Percentiles rank a stretch among this genome's conserved stretches.
Evolutionary conservation across 2,329 filamentous ascomycete genomes (phyloP).

Genomic region (Fusarium torulosum): DNA sequence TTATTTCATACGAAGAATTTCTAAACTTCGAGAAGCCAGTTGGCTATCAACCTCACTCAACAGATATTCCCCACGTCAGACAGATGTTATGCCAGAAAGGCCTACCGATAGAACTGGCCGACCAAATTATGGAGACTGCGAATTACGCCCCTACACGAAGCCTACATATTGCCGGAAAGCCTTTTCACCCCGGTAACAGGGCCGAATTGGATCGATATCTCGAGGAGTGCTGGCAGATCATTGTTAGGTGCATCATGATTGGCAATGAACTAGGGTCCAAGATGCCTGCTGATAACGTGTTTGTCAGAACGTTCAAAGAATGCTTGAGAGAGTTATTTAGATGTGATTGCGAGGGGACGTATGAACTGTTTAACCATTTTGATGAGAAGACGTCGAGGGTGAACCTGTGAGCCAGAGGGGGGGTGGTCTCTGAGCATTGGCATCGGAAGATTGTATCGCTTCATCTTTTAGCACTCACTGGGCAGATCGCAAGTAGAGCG

Average conservation of each 20-base stretch:
- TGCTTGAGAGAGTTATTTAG: background rate
- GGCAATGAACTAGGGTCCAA: background rate
- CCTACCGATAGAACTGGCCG: conserved; percentile 5
- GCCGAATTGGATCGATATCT: conserved; percentile 4
- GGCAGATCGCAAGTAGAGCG: too few relatives aligned
- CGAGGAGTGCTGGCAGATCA: conserved; percentile 25
- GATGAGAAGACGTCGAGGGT: background rate
- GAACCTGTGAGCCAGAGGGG: too few relatives aligned
- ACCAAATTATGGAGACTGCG: conserved; percentile 1
- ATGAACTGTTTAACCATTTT: background rate
- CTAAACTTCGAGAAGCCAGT: conserved; percentile 14
- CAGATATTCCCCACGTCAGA: background rate
- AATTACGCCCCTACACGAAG: background rate
- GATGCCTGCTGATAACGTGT: background rate
- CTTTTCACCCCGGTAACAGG: conserved; percentile 2
- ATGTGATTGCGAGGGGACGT: background rate
- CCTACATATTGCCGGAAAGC: background rate
- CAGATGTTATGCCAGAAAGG: background rate
- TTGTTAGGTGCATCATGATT: conserved; percentile 22
- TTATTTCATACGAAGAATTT: conserved; percentile 18
- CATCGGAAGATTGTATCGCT: background rate
- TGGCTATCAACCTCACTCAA: background rate
- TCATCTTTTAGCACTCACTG: too few relatives aligned
- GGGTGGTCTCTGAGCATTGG: too few relatives aligned
- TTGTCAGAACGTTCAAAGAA: background rate